Base-by-base conservation (phyloP, 2,329 filamentous ascomycete genomes). In the Parastagonospora nodorum region DNA sequence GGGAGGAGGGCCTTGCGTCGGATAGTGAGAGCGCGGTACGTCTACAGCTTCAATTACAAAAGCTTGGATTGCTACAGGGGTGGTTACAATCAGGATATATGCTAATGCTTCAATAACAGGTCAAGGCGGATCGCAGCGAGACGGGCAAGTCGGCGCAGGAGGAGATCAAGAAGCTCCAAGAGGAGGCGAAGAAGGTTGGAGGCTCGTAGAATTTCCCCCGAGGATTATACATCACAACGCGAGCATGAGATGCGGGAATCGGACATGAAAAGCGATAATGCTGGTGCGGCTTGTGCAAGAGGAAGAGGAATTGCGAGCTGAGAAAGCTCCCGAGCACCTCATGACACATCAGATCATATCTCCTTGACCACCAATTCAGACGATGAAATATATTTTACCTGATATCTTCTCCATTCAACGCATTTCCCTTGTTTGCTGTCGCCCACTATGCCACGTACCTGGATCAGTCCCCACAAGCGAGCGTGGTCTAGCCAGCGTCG, bases 141-240 rank as follows among this genome's bases (percentile, higher is more conserved):
- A 72, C 74, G 14, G 60, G 73, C 10, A 65, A 74, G 43, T 70
- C 55, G 33, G 55, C 76, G 37, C 64, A 72, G 27, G 59, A 74
- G 44, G 72, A 75, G 32, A 78, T 79, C 53, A 71, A 76, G 64
- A 72, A 78, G 48, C 58, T 80, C 45, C 77, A 80, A 61, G 71
- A 79, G 64, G 69, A 79, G 69, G 69, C 75, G 2, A 73, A 72
- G 50, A 69, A 75, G 59, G 58, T 75, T 51, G 19, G 19, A 24
- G 19, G 19, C 19, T 24, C 19, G 19, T 48, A n/a, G 37, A 24
- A 27, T 24, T 2, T 16, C 2, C 15, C 15, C n/a, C 35, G 28
- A 12, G 31, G 24, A 3, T 5, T 7, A 39, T 24, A 39, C 15
- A 15, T 11, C 9, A 39, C 10, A 39, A 10, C 11, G 5, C 8